Evolutionary conservation across 192 early-diverging fungal genomes (phyloP), one percentile per base, ranked within the genome.

Genomic region (Podila minutissima): DNA sequence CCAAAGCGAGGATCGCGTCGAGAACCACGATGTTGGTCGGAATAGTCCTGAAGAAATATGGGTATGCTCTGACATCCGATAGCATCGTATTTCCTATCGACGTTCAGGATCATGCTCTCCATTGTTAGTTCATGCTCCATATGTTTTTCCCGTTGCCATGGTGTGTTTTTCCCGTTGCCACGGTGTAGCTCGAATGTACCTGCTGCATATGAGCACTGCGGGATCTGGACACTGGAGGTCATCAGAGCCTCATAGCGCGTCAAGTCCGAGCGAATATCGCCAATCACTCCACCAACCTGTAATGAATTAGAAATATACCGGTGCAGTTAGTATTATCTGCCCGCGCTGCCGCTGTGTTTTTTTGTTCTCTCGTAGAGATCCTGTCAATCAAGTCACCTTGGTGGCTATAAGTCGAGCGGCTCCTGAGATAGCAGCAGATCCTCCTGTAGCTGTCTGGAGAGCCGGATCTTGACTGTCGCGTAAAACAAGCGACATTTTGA

Each of bases 141-240:
- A 35, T 12, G 5, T 59, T 59, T 6, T 59, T 59, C 5, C 2
- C 24, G 31, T 26, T 24, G 7, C 26, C 17, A 46, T 60, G 1
- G 0, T n/a, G n/a, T n/a, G 5, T 59, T 59, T 6, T 59, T 59
- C 5, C 2, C 24, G 31, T 26, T 24, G 7, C 26, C 17, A 46
- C 51, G 1, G 0, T 8, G 9, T 37, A 37, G 35, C 35, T 37
- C 10, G 35, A 37, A 11, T 11, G 35, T 81, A 59, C 79, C 59
- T 19, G 86, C 83, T 8, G 84, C 74, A 58, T 78, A 87, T 15
- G 86, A 85, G 61, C 86, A 87, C 38, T 87, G 86, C 1, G 86
- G 75, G 1, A 87, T 83, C 51, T 84, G 51, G 3, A 85, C 48
- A 26, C 84, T 78, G 22, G 82, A 82, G 11, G 86, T 87, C 72